These are phyloP conservation scores for Suhomyces chickasaworum DNA, from an alignment of 1,139 yeast genomes.

Conservation along the genomic window DNA sequence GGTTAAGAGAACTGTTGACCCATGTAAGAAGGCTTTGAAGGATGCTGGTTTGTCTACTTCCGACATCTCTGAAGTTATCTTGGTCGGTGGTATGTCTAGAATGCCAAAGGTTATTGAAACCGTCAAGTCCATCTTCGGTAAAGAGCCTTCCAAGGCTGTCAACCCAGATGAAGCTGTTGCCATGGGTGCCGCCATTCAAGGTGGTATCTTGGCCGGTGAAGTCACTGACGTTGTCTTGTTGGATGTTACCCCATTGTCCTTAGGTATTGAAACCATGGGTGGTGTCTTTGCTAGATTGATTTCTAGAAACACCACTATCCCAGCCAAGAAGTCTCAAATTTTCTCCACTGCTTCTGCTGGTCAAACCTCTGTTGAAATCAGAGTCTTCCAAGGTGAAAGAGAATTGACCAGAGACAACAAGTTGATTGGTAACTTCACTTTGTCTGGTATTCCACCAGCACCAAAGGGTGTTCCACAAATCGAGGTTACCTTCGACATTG, in stretches of 20 bases:
- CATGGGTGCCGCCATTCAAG: constrained; percentile 99
- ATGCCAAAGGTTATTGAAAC: constrained; percentile 99
- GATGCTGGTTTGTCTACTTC: constrained; percentile 88
- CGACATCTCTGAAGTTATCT: constrained; percentile 89
- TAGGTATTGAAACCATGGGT: constrained; percentile 98
- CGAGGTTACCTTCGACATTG: constrained; percentile 96
- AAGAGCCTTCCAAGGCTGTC: constrained; percentile 97
- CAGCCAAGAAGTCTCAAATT: constrained; percentile 95
- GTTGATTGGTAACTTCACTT: constrained; percentile 95
- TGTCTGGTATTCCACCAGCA: constrained; percentile 97
- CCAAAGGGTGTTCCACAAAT: constrained; percentile 99
- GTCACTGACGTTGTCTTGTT: constrained; percentile 92
- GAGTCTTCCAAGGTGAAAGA: constrained; percentile 99
- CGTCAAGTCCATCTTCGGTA: constrained; percentile 88
- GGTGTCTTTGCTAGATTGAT: constrained; percentile 98
- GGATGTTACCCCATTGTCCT: constrained; percentile 96
- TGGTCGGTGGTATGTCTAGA: constrained; percentile 99
- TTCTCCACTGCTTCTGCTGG: constrained; percentile 99
- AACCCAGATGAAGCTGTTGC: constrained; percentile 99
- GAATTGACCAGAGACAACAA: constrained; percentile 98
- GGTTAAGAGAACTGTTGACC: constrained; percentile 91
- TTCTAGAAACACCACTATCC: constrained; percentile 97
- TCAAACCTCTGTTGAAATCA: constrained; percentile 97
- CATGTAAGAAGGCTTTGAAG: constrained; percentile 97
- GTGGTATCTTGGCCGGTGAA: constrained; percentile 98